Evolutionary conservation across 176 grass and related monocot genomes (phyloP).

Genomic region (Oryza meyeriana): DNA sequence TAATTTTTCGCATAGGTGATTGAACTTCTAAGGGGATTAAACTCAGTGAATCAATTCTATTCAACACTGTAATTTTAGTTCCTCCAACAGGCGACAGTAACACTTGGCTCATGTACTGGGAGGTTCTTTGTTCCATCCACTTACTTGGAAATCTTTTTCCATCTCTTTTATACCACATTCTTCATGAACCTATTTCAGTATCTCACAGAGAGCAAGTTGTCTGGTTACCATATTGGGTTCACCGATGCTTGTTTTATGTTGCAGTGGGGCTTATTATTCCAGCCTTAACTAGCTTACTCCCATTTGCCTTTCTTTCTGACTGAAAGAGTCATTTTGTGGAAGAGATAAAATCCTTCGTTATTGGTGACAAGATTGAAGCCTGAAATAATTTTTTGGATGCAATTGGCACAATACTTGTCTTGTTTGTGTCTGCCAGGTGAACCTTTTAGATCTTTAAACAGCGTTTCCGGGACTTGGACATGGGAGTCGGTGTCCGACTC

Average conservation of each 20-base stretch:
- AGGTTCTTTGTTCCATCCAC: conserved; percentile 65
- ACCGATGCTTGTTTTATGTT: conserved; percentile 64
- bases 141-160: conserved; percentile 78
- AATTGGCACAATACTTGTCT: neutral
- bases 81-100: too few relatives aligned
- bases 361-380: conserved; percentile 42
- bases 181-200: conserved; percentile 63
- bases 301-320: conserved; percentile 65
- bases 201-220: conserved; percentile 27
- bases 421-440: neutral
- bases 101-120: conserved; percentile 84
- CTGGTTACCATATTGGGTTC: conserved; percentile 56
- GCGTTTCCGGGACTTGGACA: neutral
- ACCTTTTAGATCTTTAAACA: neutral
- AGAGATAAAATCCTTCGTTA: conserved; percentile 29
- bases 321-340: conserved; percentile 60
- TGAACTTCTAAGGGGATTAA: too few relatives aligned
- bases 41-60: too few relatives aligned
- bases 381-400: conserved; percentile 37
- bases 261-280: conserved; percentile 64
- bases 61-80: too few relatives aligned
- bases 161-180: conserved; percentile 48
- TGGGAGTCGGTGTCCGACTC: too few relatives aligned
- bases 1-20: too few relatives aligned
- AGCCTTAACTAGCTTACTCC: conserved; percentile 61